Evolutionary conservation across 176 grass and related monocot genomes (phyloP), one percentile per base, ranked within the genome.

Genomic region (Lolium perenne): DNA sequence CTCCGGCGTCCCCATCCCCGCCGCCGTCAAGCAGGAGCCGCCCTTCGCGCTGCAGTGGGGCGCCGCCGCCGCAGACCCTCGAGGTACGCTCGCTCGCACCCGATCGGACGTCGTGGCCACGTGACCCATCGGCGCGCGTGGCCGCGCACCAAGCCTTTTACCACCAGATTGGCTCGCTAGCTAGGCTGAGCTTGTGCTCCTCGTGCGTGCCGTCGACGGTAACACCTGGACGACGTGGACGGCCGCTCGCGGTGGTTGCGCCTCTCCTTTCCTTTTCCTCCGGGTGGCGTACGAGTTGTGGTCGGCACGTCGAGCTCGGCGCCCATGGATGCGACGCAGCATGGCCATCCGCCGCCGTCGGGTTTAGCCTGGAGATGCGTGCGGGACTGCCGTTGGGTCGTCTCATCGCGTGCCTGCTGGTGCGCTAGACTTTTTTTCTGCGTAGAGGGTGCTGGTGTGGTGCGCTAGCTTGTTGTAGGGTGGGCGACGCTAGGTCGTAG

Each of bases 11-110:
- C 17, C 41, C 63, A 16, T 35, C 32, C 2, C 68, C 25, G 17
- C 72, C 46, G 82, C 58, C 29, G 78, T 86, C 81, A 88, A 85
- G 79, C 79, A 77, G 85, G 82, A 88, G 86, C 63, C 32, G 29
- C 87, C 91, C 7, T 90, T 88, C 65, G 81, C 84, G 22, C 74
- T 89, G 62, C 62, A 65, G 23, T 91, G 89, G 91, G 87, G 67
- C 68, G n/a, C 75, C 1, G 23, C 70, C 35, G 23, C 70, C 35
- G 82, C 83, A 20, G 73, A 83, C 14, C 75, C 91, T 35, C 86
- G 84, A 93, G 94, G 94, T 86, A 91, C 57, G 77, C 23, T 6
- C 7, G 81, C 23, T 6, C 7, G 25, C 22, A 12, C 1, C 23
- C 22, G 60, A 63, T 26, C 60, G 60, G n/a, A n/a, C n/a, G 26